Evolutionary conservation across 352 stramenopile species (phyloP).

Genomic region (Phytophthora melonis): DNA sequence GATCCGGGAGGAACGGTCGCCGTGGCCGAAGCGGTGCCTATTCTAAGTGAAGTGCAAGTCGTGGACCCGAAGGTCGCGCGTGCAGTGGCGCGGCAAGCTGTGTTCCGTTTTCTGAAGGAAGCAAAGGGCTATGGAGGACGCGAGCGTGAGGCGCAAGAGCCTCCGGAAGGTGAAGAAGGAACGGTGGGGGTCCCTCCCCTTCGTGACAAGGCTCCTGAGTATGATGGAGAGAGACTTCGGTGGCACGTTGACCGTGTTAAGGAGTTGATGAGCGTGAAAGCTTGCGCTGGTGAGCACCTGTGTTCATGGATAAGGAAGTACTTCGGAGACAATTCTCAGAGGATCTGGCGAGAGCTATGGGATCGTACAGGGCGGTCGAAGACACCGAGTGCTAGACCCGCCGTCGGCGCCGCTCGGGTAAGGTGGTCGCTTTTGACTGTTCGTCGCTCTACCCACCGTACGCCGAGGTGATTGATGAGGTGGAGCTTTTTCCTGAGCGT

Average conservation of each 20-base stretch:
- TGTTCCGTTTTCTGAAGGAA: background rate
- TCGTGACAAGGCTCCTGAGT: background rate
- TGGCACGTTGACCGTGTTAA: background rate
- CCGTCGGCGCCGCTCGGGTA: background rate
- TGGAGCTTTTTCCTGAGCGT: background rate
- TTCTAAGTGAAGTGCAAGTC: background rate
- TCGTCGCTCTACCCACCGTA: background rate
- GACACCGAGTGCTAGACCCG: background rate
- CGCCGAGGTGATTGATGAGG: background rate
- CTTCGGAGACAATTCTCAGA: no score
- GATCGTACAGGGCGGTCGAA: background rate
- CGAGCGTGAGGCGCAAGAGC: background rate
- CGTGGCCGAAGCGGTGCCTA: background rate
- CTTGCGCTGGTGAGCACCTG: no score
- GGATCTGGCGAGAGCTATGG: background rate
- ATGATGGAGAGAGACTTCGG: background rate
- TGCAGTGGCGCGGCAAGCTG: background rate
- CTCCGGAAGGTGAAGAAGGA: background rate
- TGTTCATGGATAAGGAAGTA: no score
- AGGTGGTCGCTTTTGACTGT: background rate
- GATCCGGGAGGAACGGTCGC: background rate
- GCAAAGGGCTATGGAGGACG: background rate
- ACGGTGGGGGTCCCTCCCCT: background rate
- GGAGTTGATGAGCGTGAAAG: background rate
- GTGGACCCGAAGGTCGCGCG: background rate